phyloP scores from a whole-genome alignment of 2,329 filamentous ascomycete genomes.

The Arthrobotrys megalospora region DNA sequence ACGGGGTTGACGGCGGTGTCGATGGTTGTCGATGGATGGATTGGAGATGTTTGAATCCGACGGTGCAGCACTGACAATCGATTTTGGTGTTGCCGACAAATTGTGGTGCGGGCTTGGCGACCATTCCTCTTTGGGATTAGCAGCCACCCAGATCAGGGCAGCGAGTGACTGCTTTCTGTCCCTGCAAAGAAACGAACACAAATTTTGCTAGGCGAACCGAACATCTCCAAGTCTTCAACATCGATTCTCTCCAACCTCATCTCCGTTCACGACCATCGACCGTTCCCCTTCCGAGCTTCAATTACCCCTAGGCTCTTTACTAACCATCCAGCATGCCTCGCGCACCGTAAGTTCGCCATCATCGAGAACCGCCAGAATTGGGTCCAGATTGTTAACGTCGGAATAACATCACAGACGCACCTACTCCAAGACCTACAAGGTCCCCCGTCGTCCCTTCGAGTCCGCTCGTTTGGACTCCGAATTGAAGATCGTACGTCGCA shows the following conservation, averaged over 20 bases:
- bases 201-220: conserved; percentile 19
- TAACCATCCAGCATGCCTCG: conserved; percentile 59
- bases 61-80: conserved; percentile 21
- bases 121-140: conserved; percentile 40
- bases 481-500: conserved; percentile 82
- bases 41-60: conserved; percentile 68
- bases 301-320: conserved; percentile 15
- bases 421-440: conserved; percentile 99
- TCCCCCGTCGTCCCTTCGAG: conserved; percentile 79
- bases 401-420: conserved; percentile 44
- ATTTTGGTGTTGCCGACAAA: conserved; percentile 50
- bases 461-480: conserved; percentile 99
- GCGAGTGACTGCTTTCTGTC: conserved; percentile 59
- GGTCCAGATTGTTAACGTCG: conserved; percentile 29
- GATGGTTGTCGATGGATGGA: conserved; percentile 68
- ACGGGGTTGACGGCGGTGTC: conserved; percentile 41
- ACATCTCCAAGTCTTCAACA: conserved; percentile 20
- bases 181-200: conserved; percentile 12
- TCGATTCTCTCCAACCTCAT: conserved; percentile 25
- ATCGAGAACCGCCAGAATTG: neutral
- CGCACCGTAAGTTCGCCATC: conserved; percentile 55
- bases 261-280: conserved; percentile 21
- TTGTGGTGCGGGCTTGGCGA: conserved; percentile 49
- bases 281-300: conserved; percentile 9
- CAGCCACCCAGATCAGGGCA: conserved; percentile 32